phyloP scores from a whole-genome alignment of 768 basidiomycete genomes.

The Royoungia palumana region DNA sequence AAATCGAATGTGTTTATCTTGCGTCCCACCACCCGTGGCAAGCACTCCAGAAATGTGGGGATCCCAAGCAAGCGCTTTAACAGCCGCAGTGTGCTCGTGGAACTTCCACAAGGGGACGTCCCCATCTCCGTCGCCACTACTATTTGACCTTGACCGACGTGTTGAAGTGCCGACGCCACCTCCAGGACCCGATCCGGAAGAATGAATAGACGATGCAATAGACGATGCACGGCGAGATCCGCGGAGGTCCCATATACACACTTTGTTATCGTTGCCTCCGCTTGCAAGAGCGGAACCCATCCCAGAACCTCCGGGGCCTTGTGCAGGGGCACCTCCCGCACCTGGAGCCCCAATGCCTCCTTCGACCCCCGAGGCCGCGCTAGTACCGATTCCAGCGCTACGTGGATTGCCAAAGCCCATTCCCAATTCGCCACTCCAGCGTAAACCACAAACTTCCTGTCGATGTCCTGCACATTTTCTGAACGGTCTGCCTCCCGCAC shows the following conservation, averaged over 20 bases:
- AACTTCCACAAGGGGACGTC: conserved; percentile 88
- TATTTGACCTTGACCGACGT: conserved; percentile 25
- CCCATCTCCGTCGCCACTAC: conserved; percentile 31
- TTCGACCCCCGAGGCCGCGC: conserved; percentile 26
- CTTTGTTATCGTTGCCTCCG: conserved; percentile 98
- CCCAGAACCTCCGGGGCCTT: conserved; percentile 29
- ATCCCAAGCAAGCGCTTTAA: conserved; percentile 98
- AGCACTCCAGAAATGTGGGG: conserved; percentile 89
- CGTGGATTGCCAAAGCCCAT: conserved; percentile 25
- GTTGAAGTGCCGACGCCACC: conserved; percentile 23
- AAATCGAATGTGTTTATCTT: conserved; percentile 96
- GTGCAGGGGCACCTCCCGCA: conserved; percentile 23
- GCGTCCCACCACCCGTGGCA: conserved; percentile 97
- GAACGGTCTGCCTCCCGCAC: conserved; percentile 55
- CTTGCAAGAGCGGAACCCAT: conserved; percentile 70
- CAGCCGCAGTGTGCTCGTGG: conserved; percentile 94
- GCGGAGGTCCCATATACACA: conserved; percentile 93
- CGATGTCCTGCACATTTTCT: conserved; percentile 70
- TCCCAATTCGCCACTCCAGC: conserved; percentile 63
- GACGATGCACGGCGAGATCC: conserved; percentile 46
- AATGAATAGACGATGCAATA: conserved; percentile 22
- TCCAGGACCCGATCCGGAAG: conserved; percentile 30
- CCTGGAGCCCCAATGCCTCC: conserved; percentile 19
- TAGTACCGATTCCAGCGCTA: conserved; percentile 9
- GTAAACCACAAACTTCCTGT: conserved; percentile 95